These are phyloP conservation scores for Solanum okadae DNA, from an alignment of 257 asterid species.

Conservation along the genomic window DNA sequence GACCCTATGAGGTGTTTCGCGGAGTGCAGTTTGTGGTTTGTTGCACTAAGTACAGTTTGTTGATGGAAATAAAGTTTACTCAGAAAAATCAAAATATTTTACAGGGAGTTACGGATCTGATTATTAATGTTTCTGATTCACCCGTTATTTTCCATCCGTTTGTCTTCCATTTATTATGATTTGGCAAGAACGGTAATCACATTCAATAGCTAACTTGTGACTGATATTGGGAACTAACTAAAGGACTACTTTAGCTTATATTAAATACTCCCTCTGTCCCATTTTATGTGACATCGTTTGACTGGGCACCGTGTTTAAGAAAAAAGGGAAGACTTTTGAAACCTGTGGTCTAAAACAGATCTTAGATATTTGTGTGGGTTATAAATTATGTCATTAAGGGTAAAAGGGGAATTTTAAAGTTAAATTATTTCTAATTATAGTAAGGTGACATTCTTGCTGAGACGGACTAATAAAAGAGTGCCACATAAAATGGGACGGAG, in stretches of 20 bases:
- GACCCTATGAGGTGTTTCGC: background rate
- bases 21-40: background rate
- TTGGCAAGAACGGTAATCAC: background rate
- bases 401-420: background rate
- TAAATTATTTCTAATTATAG: background rate
- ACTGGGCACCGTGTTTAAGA: background rate
- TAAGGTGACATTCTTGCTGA: background rate
- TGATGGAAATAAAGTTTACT: background rate
- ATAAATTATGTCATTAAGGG: background rate
- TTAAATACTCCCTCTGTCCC: fast-evolving
- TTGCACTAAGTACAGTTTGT: background rate
- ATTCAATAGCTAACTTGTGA: background rate
- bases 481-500: background rate
- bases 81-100: background rate
- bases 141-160: background rate
- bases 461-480: background rate
- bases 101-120: background rate
- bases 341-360: background rate
- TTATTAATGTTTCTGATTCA: background rate
- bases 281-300: background rate
- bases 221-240: background rate
- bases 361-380: background rate
- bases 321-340: background rate
- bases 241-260: background rate
- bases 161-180: background rate